phyloP scores from a whole-genome alignment of 2,329 filamentous ascomycete genomes.

The Exophiala spinifera region DNA sequence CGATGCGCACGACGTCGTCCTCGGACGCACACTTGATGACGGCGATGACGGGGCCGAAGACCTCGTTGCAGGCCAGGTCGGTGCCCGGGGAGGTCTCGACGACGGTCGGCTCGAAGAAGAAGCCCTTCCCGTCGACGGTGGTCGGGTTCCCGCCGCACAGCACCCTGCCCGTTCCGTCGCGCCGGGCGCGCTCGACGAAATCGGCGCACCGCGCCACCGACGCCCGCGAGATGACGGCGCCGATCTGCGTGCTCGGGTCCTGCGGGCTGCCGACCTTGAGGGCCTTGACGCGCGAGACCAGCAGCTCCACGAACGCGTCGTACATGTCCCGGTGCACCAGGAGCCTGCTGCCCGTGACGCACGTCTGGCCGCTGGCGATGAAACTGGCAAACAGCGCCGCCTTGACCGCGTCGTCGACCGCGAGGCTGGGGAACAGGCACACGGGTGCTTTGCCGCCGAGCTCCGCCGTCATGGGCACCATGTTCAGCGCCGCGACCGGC shows the following conservation, averaged over 20 bases:
- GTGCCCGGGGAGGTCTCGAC: constrained; percentile 35
- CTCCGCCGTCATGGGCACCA: constrained; percentile 31
- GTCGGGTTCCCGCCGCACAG: constrained; percentile 52
- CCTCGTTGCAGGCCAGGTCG: constrained; percentile 40
- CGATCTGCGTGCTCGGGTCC: constrained; percentile 61
- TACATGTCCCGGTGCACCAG: constrained; percentile 50
- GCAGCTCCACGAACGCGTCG: constrained; percentile 39
- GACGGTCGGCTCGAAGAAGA: constrained; percentile 50
- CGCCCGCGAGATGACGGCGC: constrained; percentile 55
- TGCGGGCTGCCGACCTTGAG: constrained; percentile 56
- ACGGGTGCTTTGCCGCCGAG: constrained; percentile 32
- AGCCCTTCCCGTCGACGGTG: constrained; percentile 51
- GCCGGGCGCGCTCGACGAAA: constrained; percentile 38
- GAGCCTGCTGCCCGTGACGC: constrained; percentile 54
- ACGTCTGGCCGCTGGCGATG: constrained; percentile 56
- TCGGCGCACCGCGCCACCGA: constrained; percentile 43
- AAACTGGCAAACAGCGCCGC: constrained; percentile 43
- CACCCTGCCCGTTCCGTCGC: constrained; percentile 41
- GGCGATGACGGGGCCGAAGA: constrained; percentile 53
- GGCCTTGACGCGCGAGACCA: constrained; percentile 49
- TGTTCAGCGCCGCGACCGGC: constrained; percentile 15
- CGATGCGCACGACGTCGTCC: constrained; percentile 45
- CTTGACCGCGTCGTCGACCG: constrained; percentile 27
- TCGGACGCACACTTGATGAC: constrained; percentile 48
- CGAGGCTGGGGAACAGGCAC: constrained; percentile 29